phyloP scores from a whole-genome alignment of 176 grass and related monocot species.

The Secale cereale region DNA sequence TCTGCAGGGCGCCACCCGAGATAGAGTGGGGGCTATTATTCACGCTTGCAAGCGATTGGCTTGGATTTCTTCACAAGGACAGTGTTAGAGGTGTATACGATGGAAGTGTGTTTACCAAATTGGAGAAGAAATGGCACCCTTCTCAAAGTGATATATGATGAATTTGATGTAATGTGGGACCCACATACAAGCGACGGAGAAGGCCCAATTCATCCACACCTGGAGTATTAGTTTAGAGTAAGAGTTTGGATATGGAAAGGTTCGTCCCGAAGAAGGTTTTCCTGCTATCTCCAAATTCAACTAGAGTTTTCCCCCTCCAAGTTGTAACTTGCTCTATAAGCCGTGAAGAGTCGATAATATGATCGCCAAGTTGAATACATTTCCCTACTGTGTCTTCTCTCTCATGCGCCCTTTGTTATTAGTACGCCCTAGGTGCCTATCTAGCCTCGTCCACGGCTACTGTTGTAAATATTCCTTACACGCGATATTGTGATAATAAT shows the following conservation, averaged over 20 bases:
- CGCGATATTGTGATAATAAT: neutral
- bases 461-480: neutral
- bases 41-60: conserved; percentile 42
- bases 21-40: conserved; percentile 52
- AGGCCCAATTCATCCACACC: no score
- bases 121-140: conserved; percentile 43
- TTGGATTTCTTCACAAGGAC: conserved; percentile 63
- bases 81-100: conserved; percentile 48
- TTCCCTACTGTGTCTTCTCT: neutral
- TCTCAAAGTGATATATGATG: conserved; percentile 16
- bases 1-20: conserved; percentile 17
- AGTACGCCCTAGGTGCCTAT: neutral
- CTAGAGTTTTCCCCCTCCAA: neutral
- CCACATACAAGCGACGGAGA: no score
- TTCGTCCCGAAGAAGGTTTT: neutral
- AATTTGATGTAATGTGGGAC: neutral
- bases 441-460: neutral
- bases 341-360: neutral
- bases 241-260: neutral
- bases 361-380: neutral
- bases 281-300: neutral
- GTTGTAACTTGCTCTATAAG: neutral
- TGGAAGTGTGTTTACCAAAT: conserved; percentile 51
- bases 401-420: neutral
- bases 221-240: neutral